Conservation (phyloP, 2,329 filamentous ascomycete species). For the Xylariaceae sp. region DNA sequence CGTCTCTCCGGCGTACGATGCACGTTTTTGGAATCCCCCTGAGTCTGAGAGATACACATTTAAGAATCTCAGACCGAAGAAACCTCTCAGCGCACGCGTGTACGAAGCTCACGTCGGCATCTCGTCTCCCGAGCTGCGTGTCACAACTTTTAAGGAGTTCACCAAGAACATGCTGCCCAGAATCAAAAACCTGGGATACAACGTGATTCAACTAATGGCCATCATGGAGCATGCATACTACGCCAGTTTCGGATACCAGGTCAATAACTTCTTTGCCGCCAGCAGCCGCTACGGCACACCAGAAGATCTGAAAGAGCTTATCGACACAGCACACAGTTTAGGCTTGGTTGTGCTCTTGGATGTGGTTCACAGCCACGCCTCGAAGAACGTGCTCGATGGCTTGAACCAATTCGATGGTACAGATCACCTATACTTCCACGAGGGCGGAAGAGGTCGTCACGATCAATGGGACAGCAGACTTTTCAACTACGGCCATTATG, state of each 20-base stretch:
- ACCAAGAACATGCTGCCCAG: constrained; percentile 86
- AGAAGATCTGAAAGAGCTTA: constrained; percentile 92
- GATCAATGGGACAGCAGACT: constrained; percentile 94
- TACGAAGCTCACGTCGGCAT: constrained; percentile 99
- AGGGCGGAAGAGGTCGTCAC: constrained; percentile 76
- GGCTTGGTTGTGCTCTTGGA: constrained; percentile 90
- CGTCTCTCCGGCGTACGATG: constrained; percentile 90
- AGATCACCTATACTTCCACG: constrained; percentile 95
- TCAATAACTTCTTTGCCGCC: constrained; percentile 98
- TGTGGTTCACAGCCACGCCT: constrained; percentile 95
- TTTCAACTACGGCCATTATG: constrained; percentile 95
- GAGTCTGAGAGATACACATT: constrained; percentile 71
- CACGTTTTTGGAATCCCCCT: constrained; percentile 94
- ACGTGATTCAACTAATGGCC: constrained; percentile 97
- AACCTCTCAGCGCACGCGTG: constrained; percentile 81
- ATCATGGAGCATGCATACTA: constrained; percentile 99
- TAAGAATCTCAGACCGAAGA: constrained; percentile 76
- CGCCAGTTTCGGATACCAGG: constrained; percentile 96
- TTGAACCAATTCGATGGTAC: constrained; percentile 94
- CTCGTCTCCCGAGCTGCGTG: constrained; percentile 81
- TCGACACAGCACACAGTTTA: constrained; percentile 89
- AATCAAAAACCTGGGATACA: constrained; percentile 88
- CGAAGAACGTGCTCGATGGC: constrained; percentile 93
- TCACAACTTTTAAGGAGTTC: constrained; percentile 97
- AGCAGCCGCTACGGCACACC: constrained; percentile 92